A percentile compares a stretch with the other conserved stretches of the same genome.
These are phyloP conservation scores for Peterozyma xylosa DNA, from an alignment of 805 yeast species.

Conservation along the genomic window DNA sequence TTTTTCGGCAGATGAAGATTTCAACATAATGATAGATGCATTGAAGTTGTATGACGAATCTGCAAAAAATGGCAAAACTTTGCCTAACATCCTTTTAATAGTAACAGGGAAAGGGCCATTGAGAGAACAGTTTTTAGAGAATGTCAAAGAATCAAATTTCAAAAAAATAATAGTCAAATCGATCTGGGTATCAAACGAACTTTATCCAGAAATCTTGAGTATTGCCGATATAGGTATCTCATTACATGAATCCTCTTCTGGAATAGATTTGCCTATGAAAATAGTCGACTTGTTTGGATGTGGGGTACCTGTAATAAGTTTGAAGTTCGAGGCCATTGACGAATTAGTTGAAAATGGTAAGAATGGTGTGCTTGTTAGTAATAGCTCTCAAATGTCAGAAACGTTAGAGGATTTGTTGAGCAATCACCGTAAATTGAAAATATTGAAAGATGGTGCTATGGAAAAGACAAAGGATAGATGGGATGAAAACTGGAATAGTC, in stretches of 20 bases:
- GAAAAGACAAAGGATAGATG: conserved; percentile 64
- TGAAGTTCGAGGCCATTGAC: conserved; percentile 65
- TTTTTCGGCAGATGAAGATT: conserved; percentile 94
- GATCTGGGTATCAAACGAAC: conserved; percentile 72
- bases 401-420: conserved; percentile 28
- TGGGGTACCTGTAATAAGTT: conserved; percentile 84
- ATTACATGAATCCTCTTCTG: conserved; percentile 85
- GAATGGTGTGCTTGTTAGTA: conserved; percentile 60
- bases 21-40: conserved; percentile 61
- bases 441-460: conserved; percentile 61
- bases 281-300: conserved; percentile 94
- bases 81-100: conserved; percentile 54
- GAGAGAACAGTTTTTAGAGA: conserved; percentile 39
- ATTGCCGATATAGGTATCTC: conserved; percentile 86
- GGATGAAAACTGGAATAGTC: conserved; percentile 66
- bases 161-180: conserved; percentile 48
- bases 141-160: conserved; percentile 35
- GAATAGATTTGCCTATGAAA: conserved; percentile 95
- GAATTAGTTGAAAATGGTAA: conserved; percentile 66
- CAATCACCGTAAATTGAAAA: conserved; percentile 20
- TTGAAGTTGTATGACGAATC: conserved; percentile 48
- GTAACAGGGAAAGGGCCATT: conserved; percentile 97
- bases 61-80: conserved; percentile 10
- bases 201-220: conserved; percentile 70
- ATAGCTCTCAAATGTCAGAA: conserved; percentile 36